Evolutionary conservation across 2,329 filamentous ascomycete species (phyloP).

Genomic region (Ophidiomyces ophidiicola): DNA sequence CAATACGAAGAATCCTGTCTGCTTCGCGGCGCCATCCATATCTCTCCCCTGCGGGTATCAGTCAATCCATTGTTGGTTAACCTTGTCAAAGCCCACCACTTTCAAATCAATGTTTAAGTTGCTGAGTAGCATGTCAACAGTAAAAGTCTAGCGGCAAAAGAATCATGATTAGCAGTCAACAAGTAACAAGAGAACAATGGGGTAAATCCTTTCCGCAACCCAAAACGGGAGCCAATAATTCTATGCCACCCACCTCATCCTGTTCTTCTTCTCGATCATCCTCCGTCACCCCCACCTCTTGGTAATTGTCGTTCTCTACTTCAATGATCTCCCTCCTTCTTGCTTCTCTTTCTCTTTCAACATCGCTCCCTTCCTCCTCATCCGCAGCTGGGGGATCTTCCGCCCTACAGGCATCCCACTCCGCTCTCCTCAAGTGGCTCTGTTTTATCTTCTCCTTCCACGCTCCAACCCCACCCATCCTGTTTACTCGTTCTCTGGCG

Average conservation of each 20-base stretch:
- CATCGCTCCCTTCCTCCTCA: conserved; percentile 29
- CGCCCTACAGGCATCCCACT: conserved; percentile 29
- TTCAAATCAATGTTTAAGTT: conserved; percentile 51
- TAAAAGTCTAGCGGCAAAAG: conserved; percentile 42
- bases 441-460: conserved; percentile 41
- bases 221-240: conserved; percentile 14
- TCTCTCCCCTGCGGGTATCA: too few species aligned
- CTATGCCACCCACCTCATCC: conserved; percentile 31
- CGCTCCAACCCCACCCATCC: conserved; percentile 50
- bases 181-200: conserved; percentile 13
- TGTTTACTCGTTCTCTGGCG: conserved; percentile 48
- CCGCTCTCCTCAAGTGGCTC: conserved; percentile 32
- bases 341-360: conserved; percentile 27
- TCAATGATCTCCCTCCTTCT: conserved; percentile 30
- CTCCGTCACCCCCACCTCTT: conserved; percentile 17
- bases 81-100: conserved; percentile 51
- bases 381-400: conserved; percentile 23
- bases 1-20: too few species aligned
- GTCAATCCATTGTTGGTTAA: conserved; percentile 46
- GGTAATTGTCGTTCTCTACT: conserved; percentile 24
- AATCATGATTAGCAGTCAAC: conserved; percentile 9
- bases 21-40: too few species aligned
- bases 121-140: conserved; percentile 57
- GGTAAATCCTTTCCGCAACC: too few species aligned
- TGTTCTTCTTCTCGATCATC: conserved; percentile 24